Percentiles rank a stretch among this genome's conserved stretches.
phyloP scores from a whole-genome alignment of 139 green algal species.

The Desmodesmus armatus region DNA sequence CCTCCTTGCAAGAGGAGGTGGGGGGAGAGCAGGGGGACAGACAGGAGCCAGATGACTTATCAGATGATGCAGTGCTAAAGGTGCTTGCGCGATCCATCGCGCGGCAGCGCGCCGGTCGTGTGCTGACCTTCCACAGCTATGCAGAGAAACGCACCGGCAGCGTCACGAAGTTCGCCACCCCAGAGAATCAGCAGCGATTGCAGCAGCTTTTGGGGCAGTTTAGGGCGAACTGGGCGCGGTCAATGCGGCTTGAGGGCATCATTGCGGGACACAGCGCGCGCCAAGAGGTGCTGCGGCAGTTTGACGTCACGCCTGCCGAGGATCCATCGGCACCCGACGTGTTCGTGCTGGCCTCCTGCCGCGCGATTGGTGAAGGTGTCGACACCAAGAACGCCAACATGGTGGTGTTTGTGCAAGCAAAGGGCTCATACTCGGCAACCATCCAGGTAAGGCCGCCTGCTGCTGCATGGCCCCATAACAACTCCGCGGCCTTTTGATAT shows the following conservation, averaged over 20 bases:
- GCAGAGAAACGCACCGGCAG: background rate
- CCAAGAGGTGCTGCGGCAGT: background rate
- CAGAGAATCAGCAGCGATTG: background rate
- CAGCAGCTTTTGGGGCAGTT: background rate
- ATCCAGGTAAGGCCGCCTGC: background rate
- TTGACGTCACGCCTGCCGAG: slow-evolving; percentile 10
- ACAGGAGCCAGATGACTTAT: too few relatives aligned
- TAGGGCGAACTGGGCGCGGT: background rate
- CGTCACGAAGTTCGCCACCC: background rate
- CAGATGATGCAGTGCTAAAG: too few relatives aligned
- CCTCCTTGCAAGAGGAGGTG: too few relatives aligned
- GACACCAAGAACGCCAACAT: slow-evolving; percentile 17
- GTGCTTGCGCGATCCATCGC: background rate
- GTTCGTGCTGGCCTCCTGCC: slow-evolving; percentile 13
- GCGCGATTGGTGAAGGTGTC: slow-evolving; percentile 7
- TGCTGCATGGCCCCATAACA: too few relatives aligned
- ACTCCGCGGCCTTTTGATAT: too few relatives aligned
- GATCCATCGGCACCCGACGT: too few relatives aligned
- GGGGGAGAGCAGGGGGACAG: too few relatives aligned
- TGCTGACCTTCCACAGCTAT: slow-evolving; percentile 9
- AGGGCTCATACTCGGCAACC: background rate
- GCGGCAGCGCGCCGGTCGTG: background rate
- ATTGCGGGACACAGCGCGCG: background rate
- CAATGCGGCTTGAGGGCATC: background rate
- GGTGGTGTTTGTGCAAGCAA: background rate